phyloP scores from a whole-genome alignment of 2,329 filamentous ascomycete genomes.

The Coleophoma cylindrospora region DNA sequence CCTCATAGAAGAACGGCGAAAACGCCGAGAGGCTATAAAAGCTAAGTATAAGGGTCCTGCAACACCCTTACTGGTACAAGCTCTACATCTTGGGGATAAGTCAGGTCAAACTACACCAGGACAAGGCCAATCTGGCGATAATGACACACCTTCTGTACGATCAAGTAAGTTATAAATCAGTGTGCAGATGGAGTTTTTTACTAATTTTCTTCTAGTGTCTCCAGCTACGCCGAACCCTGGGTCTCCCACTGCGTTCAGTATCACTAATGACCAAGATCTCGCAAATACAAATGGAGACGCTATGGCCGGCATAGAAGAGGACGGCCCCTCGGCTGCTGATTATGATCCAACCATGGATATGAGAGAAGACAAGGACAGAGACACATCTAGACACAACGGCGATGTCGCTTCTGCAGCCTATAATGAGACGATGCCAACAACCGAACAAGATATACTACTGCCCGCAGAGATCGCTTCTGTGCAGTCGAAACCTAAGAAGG shows the following conservation, averaged over 20 bases:
- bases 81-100: slow-evolving; percentile 26
- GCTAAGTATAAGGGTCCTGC: slow-evolving; percentile 72
- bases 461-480: slow-evolving; percentile 26
- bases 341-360: slow-evolving; percentile 88
- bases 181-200: too few species aligned
- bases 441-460: slow-evolving; percentile 44
- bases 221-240: slow-evolving; percentile 25
- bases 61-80: slow-evolving; percentile 70
- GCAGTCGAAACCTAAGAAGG: slow-evolving; percentile 34
- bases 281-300: slow-evolving; percentile 51
- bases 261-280: slow-evolving; percentile 63
- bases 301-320: slow-evolving; percentile 39
- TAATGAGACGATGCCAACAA: slow-evolving; percentile 49
- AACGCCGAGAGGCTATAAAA: slow-evolving; percentile 77
- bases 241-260: slow-evolving; percentile 44
- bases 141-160: slow-evolving; percentile 15
- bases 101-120: slow-evolving; percentile 24
- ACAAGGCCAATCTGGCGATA: slow-evolving; percentile 11
- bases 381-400: slow-evolving; percentile 58
- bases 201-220: too few species aligned
- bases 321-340: slow-evolving; percentile 86
- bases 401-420: slow-evolving; percentile 50
- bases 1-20: slow-evolving; percentile 79
- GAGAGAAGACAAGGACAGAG: slow-evolving; percentile 73
- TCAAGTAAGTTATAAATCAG: slow-evolving; percentile 29